Evolutionary conservation across 345 rosid genomes (phyloP).

Genomic region (Eucalyptus rudis): DNA sequence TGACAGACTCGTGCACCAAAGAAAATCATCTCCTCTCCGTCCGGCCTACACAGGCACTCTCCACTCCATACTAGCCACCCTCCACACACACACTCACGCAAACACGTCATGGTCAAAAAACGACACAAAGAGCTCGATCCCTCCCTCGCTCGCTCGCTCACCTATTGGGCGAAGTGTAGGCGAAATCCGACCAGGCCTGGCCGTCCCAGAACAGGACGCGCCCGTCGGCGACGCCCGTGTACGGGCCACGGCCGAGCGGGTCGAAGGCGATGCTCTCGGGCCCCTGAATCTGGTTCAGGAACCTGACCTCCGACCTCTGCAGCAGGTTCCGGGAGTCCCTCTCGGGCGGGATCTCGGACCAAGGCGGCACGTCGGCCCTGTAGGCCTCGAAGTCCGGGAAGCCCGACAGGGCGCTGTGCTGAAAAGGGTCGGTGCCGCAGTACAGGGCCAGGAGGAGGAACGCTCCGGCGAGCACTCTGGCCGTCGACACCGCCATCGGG

Average conservation of each 20-base stretch:
- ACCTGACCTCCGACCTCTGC: slow-evolving; percentile 69
- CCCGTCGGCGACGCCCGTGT: slow-evolving; percentile 90
- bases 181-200: slow-evolving; percentile 58
- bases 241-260: slow-evolving; percentile 79
- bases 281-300: slow-evolving; percentile 68
- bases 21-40: not conserved
- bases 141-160: not conserved
- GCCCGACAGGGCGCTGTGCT: slow-evolving; percentile 53
- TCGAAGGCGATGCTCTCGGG: slow-evolving; percentile 94
- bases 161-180: slow-evolving; percentile 69
- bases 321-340: slow-evolving; percentile 45
- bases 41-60: not conserved
- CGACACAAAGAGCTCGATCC: not conserved
- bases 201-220: slow-evolving; percentile 77
- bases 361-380: slow-evolving; percentile 29
- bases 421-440: slow-evolving; percentile 73
- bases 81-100: not conserved
- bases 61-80: not conserved
- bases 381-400: slow-evolving; percentile 53
- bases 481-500: slow-evolving; percentile 4
- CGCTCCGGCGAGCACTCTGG: slow-evolving; percentile 14
- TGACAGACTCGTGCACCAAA: not conserved
- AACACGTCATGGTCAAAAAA: not conserved
- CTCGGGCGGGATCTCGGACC: slow-evolving; percentile 28
- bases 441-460: slow-evolving; percentile 54